A percentile compares a stretch with the other conserved stretches of the same genome.
These are phyloP conservation scores for Rhizoclosmatium sp. DNA, from an alignment of 192 early-diverging fungal genomes.

Conservation along the genomic window DNA sequence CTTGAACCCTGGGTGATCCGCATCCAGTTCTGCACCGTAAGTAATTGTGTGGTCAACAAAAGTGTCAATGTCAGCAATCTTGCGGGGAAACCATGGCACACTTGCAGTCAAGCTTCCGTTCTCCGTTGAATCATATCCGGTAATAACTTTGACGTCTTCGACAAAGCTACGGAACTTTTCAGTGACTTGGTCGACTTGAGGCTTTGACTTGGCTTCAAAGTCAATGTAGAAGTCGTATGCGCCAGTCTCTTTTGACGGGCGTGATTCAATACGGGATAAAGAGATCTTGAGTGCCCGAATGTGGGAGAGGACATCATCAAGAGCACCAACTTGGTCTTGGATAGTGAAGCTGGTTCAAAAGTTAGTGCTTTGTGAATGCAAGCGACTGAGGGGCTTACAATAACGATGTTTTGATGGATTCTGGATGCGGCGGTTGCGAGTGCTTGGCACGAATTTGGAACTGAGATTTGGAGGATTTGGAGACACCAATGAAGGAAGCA, in stretches of 20 bases:
- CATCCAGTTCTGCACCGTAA: constrained; percentile 78
- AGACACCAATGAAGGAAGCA: no score
- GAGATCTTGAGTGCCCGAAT: constrained; percentile 79
- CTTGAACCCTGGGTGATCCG: constrained; percentile 92
- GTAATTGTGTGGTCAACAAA: constrained; percentile 92
- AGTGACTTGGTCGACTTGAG: constrained; percentile 68
- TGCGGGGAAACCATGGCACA: constrained; percentile 95
- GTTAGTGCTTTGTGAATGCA: not conserved
- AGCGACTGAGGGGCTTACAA: constrained; percentile 10
- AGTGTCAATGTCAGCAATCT: constrained; percentile 87
- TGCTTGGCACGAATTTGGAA: not conserved
- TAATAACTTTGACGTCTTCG: constrained; percentile 74
- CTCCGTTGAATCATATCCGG: constrained; percentile 49
- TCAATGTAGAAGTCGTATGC: constrained; percentile 96
- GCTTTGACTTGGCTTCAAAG: constrained; percentile 71
- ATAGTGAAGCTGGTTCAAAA: constrained; percentile 71
- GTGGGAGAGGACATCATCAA: constrained; percentile 81
- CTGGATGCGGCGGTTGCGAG: constrained; percentile 6
- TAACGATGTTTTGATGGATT: constrained; percentile 26
- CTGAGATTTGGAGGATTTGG: no score
- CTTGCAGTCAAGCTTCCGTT: constrained; percentile 5
- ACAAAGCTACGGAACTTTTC: constrained; percentile 71
- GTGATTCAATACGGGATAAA: constrained; percentile 94
- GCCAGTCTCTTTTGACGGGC: constrained; percentile 82
- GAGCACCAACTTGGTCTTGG: constrained; percentile 81